Evolutionary conservation across 108 stramenopile genomes (phyloP).

Genomic region (Mediolabrus comicus): DNA sequence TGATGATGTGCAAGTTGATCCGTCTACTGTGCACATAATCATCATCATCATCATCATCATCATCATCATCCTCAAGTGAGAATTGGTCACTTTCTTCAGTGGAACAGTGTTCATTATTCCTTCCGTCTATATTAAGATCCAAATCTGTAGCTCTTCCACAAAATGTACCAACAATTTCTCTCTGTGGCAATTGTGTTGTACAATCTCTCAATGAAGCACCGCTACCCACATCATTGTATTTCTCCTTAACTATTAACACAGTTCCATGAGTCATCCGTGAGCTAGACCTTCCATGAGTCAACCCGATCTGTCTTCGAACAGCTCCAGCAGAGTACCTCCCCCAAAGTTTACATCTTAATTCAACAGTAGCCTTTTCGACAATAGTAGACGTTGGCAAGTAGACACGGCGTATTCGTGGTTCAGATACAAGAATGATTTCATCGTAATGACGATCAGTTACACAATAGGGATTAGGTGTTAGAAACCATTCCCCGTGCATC

Average conservation of each 20-base stretch:
- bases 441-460: slow-evolving; percentile 81
- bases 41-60: neutral
- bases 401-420: slow-evolving; percentile 48
- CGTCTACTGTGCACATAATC: too few species aligned
- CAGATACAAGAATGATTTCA: slow-evolving; percentile 55
- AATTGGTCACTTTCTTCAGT: neutral
- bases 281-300: slow-evolving; percentile 28
- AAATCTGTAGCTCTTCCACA: slow-evolving; percentile 18
- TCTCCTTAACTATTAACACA: slow-evolving; percentile 29
- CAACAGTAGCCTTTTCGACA: slow-evolving; percentile 34
- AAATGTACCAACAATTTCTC: slow-evolving; percentile 36
- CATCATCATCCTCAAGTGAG: neutral
- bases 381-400: neutral
- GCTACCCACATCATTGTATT: neutral
- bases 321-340: slow-evolving; percentile 36
- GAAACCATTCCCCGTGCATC: slow-evolving; percentile 63
- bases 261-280: slow-evolving; percentile 40
- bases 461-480: slow-evolving; percentile 76
- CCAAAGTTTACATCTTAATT: slow-evolving; percentile 41
- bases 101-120: neutral
- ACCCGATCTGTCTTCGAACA: slow-evolving; percentile 29
- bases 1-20: too few species aligned
- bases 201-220: neutral
- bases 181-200: neutral
- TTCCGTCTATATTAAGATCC: neutral